phyloP scores from a whole-genome alignment of 345 rosid species.

The Sisymbrium irio region DNA sequence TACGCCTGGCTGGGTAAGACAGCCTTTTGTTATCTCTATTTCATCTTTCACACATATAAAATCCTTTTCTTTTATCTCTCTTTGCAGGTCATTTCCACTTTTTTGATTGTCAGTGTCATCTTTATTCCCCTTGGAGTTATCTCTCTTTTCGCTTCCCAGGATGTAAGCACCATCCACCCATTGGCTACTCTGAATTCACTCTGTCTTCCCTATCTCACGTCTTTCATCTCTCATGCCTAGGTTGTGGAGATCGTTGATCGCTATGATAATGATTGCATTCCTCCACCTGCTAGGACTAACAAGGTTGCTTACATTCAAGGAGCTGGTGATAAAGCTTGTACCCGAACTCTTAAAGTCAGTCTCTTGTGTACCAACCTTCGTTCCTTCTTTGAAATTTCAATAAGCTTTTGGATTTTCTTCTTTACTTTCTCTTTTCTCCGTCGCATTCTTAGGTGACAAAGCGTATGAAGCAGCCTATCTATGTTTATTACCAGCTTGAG shows the following conservation, averaged over 20 bases:
- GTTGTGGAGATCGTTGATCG: constrained; percentile 89
- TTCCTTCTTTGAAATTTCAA: not conserved
- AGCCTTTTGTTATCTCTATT: not conserved
- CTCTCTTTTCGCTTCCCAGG: constrained; percentile 81
- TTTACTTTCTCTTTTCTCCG: constrained; percentile 22
- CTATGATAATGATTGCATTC: constrained; percentile 73
- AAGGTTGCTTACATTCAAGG: constrained; percentile 66
- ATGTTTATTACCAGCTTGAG: constrained; percentile 95
- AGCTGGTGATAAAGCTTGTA: constrained; percentile 49
- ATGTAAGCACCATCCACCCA: constrained; percentile 46
- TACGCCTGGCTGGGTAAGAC: constrained; percentile 89
- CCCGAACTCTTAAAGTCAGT: constrained; percentile 53
- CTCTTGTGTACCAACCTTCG: not conserved
- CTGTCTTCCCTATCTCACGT: constrained; percentile 13
- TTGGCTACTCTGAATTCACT: not conserved
- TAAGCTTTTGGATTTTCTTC: not conserved
- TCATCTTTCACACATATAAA: too few species aligned
- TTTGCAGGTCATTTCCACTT: constrained; percentile 80
- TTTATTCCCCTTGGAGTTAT: constrained; percentile 96
- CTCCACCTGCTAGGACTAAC: constrained; percentile 42
- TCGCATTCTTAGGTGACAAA: constrained; percentile 56
- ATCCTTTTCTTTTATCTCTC: not conserved
- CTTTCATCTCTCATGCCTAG: constrained; percentile 36
- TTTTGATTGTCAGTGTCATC: constrained; percentile 84
- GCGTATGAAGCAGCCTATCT: constrained; percentile 81